Evolutionary conservation across 179 eudicot species (phyloP).

Genomic region (Silene coronaria): DNA sequence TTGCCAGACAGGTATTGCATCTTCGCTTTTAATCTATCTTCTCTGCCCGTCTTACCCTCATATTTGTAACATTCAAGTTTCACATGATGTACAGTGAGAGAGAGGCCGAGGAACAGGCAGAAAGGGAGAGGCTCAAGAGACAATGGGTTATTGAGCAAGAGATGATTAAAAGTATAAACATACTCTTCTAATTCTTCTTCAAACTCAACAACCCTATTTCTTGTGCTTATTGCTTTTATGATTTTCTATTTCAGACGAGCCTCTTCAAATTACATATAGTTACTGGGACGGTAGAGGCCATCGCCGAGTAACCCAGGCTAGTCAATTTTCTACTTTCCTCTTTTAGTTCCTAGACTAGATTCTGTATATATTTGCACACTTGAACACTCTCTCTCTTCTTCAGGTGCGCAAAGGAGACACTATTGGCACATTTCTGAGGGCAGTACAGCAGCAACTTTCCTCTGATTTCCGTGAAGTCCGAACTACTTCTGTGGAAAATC

Average conservation of each 20-base stretch:
- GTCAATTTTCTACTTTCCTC: constrained; percentile 12
- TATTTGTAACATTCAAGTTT: constrained; percentile 30
- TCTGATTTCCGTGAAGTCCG: constrained; percentile 96
- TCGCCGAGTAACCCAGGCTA: constrained; percentile 73
- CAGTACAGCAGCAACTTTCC: constrained; percentile 96
- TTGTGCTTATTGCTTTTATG: constrained; percentile 9
- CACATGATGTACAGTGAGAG: constrained; percentile 70
- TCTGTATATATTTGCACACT: no score
- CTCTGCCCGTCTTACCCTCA: constrained; percentile 16
- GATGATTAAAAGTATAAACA: constrained; percentile 61
- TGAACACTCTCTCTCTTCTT: constrained; percentile 14
- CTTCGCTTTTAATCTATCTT: constrained; percentile 20
- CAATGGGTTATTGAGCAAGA: constrained; percentile 81
- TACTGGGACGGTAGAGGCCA: constrained; percentile 99
- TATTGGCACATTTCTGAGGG: constrained; percentile 84
- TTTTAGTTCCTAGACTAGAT: no score
- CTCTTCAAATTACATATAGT: constrained; percentile 93
- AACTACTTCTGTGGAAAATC: constrained; percentile 89
- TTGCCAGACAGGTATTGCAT: constrained; percentile 78
- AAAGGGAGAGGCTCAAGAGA: constrained; percentile 76
- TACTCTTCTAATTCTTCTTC: background rate
- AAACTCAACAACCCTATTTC: background rate
- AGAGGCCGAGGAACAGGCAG: constrained; percentile 94
- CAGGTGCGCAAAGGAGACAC: constrained; percentile 95
- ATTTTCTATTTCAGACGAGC: constrained; percentile 54